Evolutionary conservation across 495 filamentous ascomycete genomes (phyloP), one percentile per base, ranked within the genome.

Genomic region (Penicillium paxilli): DNA sequence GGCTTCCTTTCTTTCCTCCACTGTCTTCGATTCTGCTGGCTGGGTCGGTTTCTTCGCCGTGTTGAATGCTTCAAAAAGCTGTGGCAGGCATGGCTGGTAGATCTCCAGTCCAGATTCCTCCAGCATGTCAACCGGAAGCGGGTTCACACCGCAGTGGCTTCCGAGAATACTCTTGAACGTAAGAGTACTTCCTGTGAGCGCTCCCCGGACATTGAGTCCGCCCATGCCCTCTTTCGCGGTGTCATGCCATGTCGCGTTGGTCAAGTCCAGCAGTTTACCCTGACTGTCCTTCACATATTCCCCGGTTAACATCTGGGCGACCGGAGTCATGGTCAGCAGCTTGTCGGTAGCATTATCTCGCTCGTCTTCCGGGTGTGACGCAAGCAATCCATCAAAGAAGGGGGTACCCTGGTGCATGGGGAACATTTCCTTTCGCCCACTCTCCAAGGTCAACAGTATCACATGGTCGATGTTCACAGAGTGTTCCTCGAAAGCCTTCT

Each of bases 361-460:
- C 0, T 62, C 50, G 4, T 62, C 32, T 24, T 64, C 55, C 12
- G 53, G 40, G 42, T 67, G 62, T 20, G 70, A 68, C 10, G 64
- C 62, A 23, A 69, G 57, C 5, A 79, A 59, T n/a, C 58, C 58
- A 17, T 76, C 63, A 26, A 77, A 74, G 20, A 79, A 48, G 6
- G 60, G 59, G 10, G 64, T 69, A 10, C 70, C 69, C 33, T 75
- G 70, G 47, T 75, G 67, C 46, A 74, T 60, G 3, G 76, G 76
- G 52, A 79, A 79, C 32, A 77, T 53, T 32, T 79, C 75, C 46
- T 78, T 79, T 37, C 76, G 65, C 7, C 74, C 74, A 49, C 72
- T 76, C 55, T 79, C 76, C 14, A 79, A 63, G 21, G 74, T 73
- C 25, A 79, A 45, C 7, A 79, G 35, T 10, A 78, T 63, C 4